Evolutionary conservation across 257 asterid species (phyloP), one percentile per base, ranked within the genome.

Genomic region (Nicotiana knightiana): DNA sequence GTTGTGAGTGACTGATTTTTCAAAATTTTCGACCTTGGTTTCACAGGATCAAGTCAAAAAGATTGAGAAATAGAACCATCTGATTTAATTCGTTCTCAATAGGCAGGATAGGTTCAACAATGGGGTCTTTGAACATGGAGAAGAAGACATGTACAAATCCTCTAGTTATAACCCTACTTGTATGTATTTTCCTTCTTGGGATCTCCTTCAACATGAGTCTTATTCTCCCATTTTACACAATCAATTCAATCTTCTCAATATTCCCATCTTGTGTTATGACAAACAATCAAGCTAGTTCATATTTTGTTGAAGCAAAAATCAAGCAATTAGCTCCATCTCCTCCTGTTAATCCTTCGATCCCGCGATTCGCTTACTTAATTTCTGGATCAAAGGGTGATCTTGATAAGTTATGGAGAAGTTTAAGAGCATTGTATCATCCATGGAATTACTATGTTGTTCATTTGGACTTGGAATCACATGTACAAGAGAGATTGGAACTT

Each of bases 301-400:
- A 77, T 43, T 90, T 87, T 81, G 91, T 83, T 33, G 96, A 91
- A 76, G 63, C 81, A 15, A 88, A 89, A 83, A 57, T 86, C 58
- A 84, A 84, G 10, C 85, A 67, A 46, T 77, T 85, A 77, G 88
- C 95, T 24, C 85, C 90, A 1, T 92, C n/a, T 62, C 75, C 90
- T 43, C 86, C 91, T 53, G 81, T 88, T 84, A 84, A 65, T 66
- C 93, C 89, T 83, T 81, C 92, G 0, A 63, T 89, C 63, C 97
- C 97, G 0, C 93, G 93, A 70, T 93, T 95, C 79, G 99, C 99
- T 81, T 95, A 95, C 82, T 61, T 93, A 79, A 86, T 95, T 79
- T 92, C 99, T 7, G 99, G 98, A 62, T 95, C 99, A 43, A 93
- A 73, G 85, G 99, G 98, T 15, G 99, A 94, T 89, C 81, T 96